A percentile compares a stretch with the other conserved stretches of the same genome.
phyloP scores from a whole-genome alignment of 1,284 basidiomycete species.

The Dichomitus squalens region DNA sequence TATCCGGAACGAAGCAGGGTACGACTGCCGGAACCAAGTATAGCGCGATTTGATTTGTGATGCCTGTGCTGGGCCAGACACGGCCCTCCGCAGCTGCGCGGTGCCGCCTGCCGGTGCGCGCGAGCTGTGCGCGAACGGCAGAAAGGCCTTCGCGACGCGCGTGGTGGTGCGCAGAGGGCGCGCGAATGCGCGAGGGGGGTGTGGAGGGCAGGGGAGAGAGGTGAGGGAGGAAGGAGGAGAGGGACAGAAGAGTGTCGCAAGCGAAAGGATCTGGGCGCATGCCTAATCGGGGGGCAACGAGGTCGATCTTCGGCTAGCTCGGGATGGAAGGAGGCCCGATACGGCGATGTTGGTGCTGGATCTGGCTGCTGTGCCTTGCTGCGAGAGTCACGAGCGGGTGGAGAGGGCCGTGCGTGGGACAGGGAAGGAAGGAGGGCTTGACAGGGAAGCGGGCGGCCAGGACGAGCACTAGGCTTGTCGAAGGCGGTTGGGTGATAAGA shows the following conservation, averaged over 20 bases:
- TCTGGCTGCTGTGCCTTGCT: conserved; percentile 29
- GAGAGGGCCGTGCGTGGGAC: conserved; percentile 27
- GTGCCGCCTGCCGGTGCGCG: not conserved
- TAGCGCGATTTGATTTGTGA: conserved; percentile 22
- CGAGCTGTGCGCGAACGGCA: not conserved
- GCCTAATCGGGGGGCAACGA: conserved; percentile 25
- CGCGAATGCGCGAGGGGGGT: not conserved
- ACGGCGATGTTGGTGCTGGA: conserved; percentile 20
- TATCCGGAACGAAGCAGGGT: conserved; percentile 17
- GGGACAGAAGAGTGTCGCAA: conserved; percentile 7
- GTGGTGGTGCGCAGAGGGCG: not conserved
- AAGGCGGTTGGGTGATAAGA: conserved; percentile 23
- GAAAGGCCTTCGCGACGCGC: conserved; percentile 1
- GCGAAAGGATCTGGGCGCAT: conserved; percentile 23
- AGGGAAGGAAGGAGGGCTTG: conserved; percentile 19
- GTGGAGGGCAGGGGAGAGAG: conserved; percentile 10
- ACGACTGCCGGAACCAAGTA: conserved; percentile 24
- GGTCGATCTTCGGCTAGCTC: conserved; percentile 31
- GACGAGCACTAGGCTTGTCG: conserved; percentile 22
- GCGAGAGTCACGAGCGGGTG: conserved; percentile 33
- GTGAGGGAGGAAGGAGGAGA: too few species aligned
- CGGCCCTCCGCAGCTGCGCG: conserved; percentile 11
- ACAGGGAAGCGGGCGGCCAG: conserved; percentile 23
- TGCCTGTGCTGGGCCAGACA: conserved; percentile 13
- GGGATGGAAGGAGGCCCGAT: conserved; percentile 24